These are phyloP conservation scores for Mollisiaceae sp. DNA, from an alignment of 2,329 filamentous ascomycete genomes.

Conservation along the genomic window DNA sequence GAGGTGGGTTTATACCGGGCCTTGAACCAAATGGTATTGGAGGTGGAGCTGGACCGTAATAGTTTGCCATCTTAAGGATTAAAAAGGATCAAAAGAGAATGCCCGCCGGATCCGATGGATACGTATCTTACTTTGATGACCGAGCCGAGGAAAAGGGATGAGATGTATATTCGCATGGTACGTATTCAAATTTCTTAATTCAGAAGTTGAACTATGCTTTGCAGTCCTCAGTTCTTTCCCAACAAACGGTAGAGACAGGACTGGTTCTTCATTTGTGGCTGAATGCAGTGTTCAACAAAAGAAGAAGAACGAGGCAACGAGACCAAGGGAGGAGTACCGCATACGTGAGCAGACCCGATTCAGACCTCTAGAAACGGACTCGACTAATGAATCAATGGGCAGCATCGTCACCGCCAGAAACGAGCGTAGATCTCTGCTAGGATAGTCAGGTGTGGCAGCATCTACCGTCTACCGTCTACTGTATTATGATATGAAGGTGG, in stretches of 20 bases:
- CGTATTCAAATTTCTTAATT: conserved; percentile 17
- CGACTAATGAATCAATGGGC: conserved; percentile 24
- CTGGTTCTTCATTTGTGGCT: conserved; percentile 18
- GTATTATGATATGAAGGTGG: conserved; percentile 6
- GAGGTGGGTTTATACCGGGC: conserved; percentile 29
- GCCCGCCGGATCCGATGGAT: conserved; percentile 5
- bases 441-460: conserved; percentile 25
- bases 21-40: conserved; percentile 37
- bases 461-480: conserved; percentile 31
- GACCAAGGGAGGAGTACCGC: background rate
- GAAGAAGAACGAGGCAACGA: conserved; percentile 13
- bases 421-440: conserved; percentile 27
- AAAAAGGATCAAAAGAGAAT: conserved; percentile 5
- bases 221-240: conserved; percentile 10
- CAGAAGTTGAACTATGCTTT: conserved; percentile 18
- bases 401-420: conserved; percentile 24
- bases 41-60: conserved; percentile 34
- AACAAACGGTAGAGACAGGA: conserved; percentile 17
- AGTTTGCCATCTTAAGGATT: conserved; percentile 33
- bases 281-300: conserved; percentile 23
- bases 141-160: conserved; percentile 13
- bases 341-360: conserved; percentile 16
- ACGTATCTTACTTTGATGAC: conserved; percentile 14
- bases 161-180: conserved; percentile 22
- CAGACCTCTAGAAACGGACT: conserved; percentile 10